Conservation (phyloP, 192 early-diverging fungal genomes). For the Helicostylum pulchrum region DNA sequence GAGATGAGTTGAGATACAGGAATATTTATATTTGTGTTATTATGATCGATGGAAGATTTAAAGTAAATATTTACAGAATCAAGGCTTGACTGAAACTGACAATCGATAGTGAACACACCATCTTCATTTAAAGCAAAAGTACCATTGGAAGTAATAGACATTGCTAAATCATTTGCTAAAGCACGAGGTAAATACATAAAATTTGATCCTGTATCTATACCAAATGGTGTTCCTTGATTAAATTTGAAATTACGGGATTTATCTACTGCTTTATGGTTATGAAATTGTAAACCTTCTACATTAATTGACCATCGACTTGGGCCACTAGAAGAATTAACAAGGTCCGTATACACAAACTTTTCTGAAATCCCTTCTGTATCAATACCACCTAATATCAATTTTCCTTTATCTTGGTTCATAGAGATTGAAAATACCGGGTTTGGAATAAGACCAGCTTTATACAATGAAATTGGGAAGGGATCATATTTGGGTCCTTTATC, state of each 20-base stretch:
- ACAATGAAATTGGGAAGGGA: conserved; percentile 20
- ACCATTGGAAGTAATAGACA: neutral
- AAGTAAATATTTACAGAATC: conserved; percentile 12
- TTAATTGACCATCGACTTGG: conserved; percentile 6
- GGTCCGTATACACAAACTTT: conserved; percentile 10
- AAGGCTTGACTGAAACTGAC: neutral
- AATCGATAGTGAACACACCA: conserved; percentile 13
- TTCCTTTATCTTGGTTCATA: conserved; percentile 3
- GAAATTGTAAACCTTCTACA: conserved; percentile 14
- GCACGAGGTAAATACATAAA: conserved; percentile 22
- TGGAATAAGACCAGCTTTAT: conserved; percentile 1
- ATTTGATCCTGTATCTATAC: conserved; percentile 25
- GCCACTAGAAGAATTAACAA: neutral
- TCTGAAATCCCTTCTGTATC: neutral
- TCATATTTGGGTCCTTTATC: neutral
- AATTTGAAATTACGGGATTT: conserved; percentile 4
- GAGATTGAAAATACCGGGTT: conserved; percentile 21
- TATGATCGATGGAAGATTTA: neutral
- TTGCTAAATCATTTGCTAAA: conserved; percentile 17
- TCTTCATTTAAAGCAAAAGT: neutral
- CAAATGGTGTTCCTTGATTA: neutral
- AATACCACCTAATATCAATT: conserved; percentile 19
- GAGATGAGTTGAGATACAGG: conserved; percentile 14
- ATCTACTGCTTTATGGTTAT: conserved; percentile 8
- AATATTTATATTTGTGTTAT: neutral